These are phyloP conservation scores for Diaporthe ilicicola DNA, from an alignment of 2,329 filamentous ascomycete species.

Conservation along the genomic window DNA sequence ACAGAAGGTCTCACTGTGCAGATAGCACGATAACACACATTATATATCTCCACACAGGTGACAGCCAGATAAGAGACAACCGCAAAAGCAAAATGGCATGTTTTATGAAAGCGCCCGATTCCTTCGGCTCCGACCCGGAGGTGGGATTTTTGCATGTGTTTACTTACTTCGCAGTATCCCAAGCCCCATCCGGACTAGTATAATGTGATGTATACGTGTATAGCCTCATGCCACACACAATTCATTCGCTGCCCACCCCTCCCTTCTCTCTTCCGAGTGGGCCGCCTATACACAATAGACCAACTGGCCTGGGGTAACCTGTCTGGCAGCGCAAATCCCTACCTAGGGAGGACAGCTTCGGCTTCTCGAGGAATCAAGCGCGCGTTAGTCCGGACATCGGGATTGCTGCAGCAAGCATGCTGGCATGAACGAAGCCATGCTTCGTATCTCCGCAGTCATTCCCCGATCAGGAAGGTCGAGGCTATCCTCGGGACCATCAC, in stretches of 20 bases:
- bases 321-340: not conserved
- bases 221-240: not conserved
- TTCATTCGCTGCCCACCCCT: not conserved
- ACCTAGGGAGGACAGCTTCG: not conserved
- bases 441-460: not conserved
- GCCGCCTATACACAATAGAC: not conserved
- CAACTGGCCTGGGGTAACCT: not conserved
- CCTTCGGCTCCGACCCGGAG: not conserved
- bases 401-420: not conserved
- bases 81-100: conserved; percentile 1
- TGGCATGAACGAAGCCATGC: not conserved
- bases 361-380: not conserved
- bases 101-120: not conserved
- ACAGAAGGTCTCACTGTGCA: too few relatives aligned
- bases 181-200: not conserved
- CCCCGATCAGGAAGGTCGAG: conserved; percentile 15
- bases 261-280: not conserved
- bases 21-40: too few relatives aligned
- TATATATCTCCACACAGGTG: not conserved
- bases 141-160: not conserved
- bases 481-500: not conserved
- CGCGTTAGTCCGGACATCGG: not conserved
- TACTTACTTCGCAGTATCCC: not conserved
- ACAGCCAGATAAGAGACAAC: not conserved
- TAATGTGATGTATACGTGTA: not conserved